A percentile compares a stretch with the other conserved stretches of the same genome.
Conservation (phyloP, 2,329 filamentous ascomycete species). For the Alternaria angustiovoidea region DNA sequence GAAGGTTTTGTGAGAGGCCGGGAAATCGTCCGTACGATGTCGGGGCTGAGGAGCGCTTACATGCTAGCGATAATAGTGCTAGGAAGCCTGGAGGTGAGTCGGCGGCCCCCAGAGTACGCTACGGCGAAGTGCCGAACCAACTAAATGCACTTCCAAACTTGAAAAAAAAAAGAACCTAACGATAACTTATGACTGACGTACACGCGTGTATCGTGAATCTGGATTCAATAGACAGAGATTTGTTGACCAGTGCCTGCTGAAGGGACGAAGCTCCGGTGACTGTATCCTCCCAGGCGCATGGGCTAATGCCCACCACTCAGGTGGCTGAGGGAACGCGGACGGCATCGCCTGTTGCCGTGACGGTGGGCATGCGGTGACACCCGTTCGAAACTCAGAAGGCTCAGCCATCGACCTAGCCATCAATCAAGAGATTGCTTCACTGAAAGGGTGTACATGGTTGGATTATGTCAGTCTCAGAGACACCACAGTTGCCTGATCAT, state of each 20-base stretch:
- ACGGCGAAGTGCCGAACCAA: background rate
- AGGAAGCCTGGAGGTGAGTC: background rate
- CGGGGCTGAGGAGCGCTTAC: background rate
- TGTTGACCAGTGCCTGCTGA: background rate
- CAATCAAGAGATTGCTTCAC: background rate
- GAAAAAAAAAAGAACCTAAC: background rate
- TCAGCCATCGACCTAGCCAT: background rate
- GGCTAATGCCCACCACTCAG: background rate
- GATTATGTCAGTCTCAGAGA: background rate
- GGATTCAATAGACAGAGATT: background rate
- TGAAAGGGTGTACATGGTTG: background rate
- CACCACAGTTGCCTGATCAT: background rate
- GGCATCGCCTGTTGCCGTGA: slow-evolving; percentile 6
- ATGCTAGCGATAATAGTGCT: background rate
- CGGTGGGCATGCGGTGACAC: background rate
- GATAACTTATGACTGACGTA: background rate
- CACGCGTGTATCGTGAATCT: background rate
- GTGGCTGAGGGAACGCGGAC: background rate
- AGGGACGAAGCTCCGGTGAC: background rate
- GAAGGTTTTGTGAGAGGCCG: background rate
- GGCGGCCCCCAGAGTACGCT: background rate
- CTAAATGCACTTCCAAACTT: background rate
- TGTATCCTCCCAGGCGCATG: background rate
- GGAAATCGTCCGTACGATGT: background rate
- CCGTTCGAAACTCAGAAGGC: background rate